Percentiles rank a stretch among this genome's conserved stretches.
phyloP scores from a whole-genome alignment of 1,139 yeast species.

The Geotrichum reessii region DNA sequence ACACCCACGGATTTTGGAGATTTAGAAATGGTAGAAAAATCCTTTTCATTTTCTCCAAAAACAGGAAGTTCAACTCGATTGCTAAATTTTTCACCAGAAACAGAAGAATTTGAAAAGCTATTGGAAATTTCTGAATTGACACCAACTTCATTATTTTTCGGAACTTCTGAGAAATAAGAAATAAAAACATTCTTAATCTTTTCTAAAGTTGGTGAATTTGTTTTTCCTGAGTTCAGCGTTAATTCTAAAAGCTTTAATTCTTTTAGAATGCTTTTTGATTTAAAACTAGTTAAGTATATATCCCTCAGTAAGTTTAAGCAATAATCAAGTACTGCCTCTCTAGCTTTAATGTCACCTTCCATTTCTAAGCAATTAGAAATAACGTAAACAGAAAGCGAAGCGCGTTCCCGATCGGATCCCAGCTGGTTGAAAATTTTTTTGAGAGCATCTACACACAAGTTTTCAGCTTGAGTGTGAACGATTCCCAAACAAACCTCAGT shows the following conservation, averaged over 20 bases:
- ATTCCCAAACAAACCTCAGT: conserved; percentile 4
- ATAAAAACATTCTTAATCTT: not conserved
- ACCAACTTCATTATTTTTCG: not conserved
- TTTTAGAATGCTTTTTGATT: not conserved
- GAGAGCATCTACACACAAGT: not conserved
- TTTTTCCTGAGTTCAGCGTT: not conserved
- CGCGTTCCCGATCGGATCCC: not conserved
- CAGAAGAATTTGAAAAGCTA: not conserved
- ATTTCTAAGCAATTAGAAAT: conserved; percentile 4
- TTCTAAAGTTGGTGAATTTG: not conserved
- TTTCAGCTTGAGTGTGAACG: conserved; percentile 1
- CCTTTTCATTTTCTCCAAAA: not conserved
- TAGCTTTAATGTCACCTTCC: not conserved
- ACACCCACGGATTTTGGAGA: not conserved
- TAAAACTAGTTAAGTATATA: not conserved
- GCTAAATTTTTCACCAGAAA: not conserved
- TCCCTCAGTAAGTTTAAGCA: conserved; percentile 3
- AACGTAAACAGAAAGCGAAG: conserved; percentile 3
- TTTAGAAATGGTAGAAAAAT: not conserved
- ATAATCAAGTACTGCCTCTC: conserved; percentile 1
- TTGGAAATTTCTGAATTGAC: not conserved
- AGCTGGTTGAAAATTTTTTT: not conserved
- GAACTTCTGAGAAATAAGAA: not conserved
- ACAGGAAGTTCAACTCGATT: not conserved
- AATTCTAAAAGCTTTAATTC: conserved; percentile 2